Evolutionary conservation across 495 filamentous ascomycete genomes (phyloP), one percentile per base, ranked within the genome.

Genomic region (Pyronema domesticum): DNA sequence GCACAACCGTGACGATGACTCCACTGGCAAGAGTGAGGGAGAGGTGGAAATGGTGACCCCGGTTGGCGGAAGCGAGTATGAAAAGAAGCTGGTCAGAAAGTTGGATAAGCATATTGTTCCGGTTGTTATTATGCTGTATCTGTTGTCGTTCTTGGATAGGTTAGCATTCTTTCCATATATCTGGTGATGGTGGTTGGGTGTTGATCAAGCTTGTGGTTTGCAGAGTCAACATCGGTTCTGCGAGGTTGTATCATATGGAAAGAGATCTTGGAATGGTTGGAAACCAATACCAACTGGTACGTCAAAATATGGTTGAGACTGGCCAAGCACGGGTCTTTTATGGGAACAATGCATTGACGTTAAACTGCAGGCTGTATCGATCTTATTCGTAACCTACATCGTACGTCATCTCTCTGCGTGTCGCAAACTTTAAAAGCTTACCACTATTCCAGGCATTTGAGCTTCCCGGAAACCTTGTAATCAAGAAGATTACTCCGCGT

Each of bases 171-270:
- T 6, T 4, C 15, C 11, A 45, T 30, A 30, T 30, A 2, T 30
- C 2, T 30, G 23, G 23, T 30, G 23, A 17, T 46, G 13, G 3
- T 18, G 23, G 1, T 30, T 30, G 2, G 23, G 23, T 30, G 23
- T 30, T 30, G 23, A 30, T 7, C 11, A 17, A 58, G 44, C 4
- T 35, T n/a, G 50, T 37, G 42, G 54, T 54, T 17, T 43, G 34
- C 45, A 75, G 71, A 58, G 82, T 86, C 18, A 86, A 86, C 61
- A 88, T 89, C 56, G 83, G 83, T 54, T 86, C 85, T 69, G 80
- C 82, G 9, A 71, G 80, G 7, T 68, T 88, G 30, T 86, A 85
- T 58, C 71, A 71, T 7, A 53, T 89, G 49, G 81, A 85, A 68
- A 69, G 74, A 49, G 83, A 87, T 56, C 70, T 89, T 7, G 70